Conservation (phyloP, 2,329 filamentous ascomycete genomes). For the Nothophaeocryptopus gaeumannii region DNA sequence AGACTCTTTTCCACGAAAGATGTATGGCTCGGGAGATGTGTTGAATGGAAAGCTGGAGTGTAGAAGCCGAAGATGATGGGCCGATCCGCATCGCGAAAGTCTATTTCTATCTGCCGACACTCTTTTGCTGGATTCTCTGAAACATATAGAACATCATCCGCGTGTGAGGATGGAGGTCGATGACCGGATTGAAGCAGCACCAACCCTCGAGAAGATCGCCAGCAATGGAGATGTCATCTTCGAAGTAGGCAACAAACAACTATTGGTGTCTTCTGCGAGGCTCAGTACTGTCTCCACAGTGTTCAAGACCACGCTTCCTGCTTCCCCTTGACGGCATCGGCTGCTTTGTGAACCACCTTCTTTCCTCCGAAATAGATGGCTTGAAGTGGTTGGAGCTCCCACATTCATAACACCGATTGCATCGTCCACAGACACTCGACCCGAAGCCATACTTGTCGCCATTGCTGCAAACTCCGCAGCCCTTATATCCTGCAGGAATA, state of each 20-base stretch:
- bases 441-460: constrained; percentile 16
- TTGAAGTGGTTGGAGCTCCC: constrained; percentile 16
- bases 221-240: constrained; percentile 2
- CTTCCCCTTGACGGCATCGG: not conserved
- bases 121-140: no score
- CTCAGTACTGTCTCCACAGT: not conserved
- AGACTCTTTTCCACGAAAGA: no score
- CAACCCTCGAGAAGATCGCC: not conserved
- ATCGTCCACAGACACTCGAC: constrained; percentile 15
- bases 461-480: constrained; percentile 13
- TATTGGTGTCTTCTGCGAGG: constrained; percentile 6
- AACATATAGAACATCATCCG: no score
- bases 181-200: not conserved
- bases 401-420: constrained; percentile 17
- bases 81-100: no score
- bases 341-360: constrained; percentile 11
- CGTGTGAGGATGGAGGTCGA: no score
- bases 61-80: no score
- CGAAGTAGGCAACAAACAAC: not conserved
- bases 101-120: no score
- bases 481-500: not conserved
- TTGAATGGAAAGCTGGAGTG: no score
- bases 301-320: not conserved
- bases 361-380: constrained; percentile 16
- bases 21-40: no score